phyloP scores from a whole-genome alignment of 1,284 basidiomycete genomes.

The Cryptococcus sp. region DNA sequence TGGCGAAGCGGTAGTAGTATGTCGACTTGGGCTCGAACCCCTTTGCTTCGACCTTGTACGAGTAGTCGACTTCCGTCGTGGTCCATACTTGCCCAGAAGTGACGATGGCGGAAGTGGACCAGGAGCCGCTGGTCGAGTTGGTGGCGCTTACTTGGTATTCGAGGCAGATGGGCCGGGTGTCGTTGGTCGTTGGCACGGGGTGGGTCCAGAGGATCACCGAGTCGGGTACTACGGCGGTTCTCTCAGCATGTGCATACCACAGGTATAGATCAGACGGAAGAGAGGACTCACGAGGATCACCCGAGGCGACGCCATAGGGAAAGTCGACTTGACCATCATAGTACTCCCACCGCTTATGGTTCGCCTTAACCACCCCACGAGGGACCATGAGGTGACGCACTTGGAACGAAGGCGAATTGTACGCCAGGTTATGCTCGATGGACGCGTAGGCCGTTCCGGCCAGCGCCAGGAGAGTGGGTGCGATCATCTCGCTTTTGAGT shows the following conservation, averaged over 20 bases:
- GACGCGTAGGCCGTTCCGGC: slow-evolving; percentile 6
- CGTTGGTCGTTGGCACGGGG: slow-evolving; percentile 23
- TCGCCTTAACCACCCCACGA: slow-evolving; percentile 1
- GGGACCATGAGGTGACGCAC: slow-evolving; percentile 8
- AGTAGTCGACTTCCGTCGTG: slow-evolving; percentile 19
- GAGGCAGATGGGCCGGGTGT: slow-evolving; percentile 11
- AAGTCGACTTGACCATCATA: slow-evolving; percentile 25
- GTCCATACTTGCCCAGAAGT: slow-evolving; percentile 20
- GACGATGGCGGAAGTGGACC: slow-evolving; percentile 2
- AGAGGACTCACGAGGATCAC: slow-evolving; percentile 20
- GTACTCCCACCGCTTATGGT: slow-evolving; percentile 28
- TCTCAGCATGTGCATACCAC: slow-evolving; percentile 5
- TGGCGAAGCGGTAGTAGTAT: slow-evolving; percentile 30
- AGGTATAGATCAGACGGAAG: too few relatives aligned
- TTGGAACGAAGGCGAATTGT: slow-evolving; percentile 20
- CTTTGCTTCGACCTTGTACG: slow-evolving; percentile 28
- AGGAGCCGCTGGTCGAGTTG: background rate
- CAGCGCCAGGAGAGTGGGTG: background rate
- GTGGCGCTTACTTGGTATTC: slow-evolving; percentile 9
- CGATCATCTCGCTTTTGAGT: background rate
- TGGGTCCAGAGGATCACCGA: slow-evolving; percentile 43
- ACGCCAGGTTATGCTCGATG: slow-evolving; percentile 19
- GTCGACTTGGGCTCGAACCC: slow-evolving; percentile 21
- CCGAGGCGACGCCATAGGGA: slow-evolving; percentile 27
- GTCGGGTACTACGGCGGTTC: slow-evolving; percentile 56